Evolutionary conservation across 2,329 filamentous ascomycete species (phyloP), one percentile per base, ranked within the genome.

Genomic region (Fusarium coffeatum): DNA sequence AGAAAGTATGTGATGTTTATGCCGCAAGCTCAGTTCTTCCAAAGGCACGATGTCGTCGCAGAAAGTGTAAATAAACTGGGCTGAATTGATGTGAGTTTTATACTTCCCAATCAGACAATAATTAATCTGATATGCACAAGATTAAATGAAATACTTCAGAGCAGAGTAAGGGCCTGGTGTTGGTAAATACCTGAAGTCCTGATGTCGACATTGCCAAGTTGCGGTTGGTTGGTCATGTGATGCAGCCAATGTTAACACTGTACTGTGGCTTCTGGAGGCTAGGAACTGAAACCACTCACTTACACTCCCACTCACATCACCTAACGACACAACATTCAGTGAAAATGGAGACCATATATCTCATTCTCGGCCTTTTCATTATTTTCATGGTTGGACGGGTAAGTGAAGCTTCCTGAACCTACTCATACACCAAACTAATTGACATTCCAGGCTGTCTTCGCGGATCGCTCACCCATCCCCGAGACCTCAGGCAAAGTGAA

Each of bases 401-500:
- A 60, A 25, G 61, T 64, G 12, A 30, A 13, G 22, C 8, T 20
- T n/a, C 3, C 15, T 5, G 8, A 8, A n/a, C 20, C 15, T 32
- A 30, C 8, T 16, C 30, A 28, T 41, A 12, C 18, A 49, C 20
- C 23, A 46, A 50, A 57, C 67, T 68, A 22, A 68, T 34, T 18
- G 9, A 25, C n/a, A 10, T 48, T 6, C 8, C 11, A 67, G 72
- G 59, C 67, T 1, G 30, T 72, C 1, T 72, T 74, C 30, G 51
- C 60, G 22, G 72, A 74, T 50, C 69, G 72, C 16, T 74, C 72
- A 11, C 80, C 80, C 45, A 82, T 82, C 58, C 80, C 80, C 11
- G 80, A 82, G 48, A 81, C 79, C 1, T 82, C 81, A 0, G 76
- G 75, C 55, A 77, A 80, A 20, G 79, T 82, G n/a, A 73, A 73